Evolutionary conservation across 495 filamentous ascomycete genomes (phyloP), one percentile per base, ranked within the genome.

Genomic region (Thozetella sp.): DNA sequence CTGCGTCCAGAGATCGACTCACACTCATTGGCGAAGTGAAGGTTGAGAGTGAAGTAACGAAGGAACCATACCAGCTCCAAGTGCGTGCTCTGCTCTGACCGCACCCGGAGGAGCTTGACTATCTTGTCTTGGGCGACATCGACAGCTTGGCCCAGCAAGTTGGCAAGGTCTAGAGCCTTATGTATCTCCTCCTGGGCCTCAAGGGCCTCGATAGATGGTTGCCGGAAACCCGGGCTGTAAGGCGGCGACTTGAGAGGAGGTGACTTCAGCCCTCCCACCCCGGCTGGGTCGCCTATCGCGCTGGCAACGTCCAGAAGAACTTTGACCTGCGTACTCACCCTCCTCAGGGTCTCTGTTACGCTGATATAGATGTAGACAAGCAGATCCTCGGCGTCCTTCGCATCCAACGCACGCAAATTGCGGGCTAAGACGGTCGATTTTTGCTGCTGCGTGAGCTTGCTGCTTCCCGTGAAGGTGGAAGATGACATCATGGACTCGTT

Each of bases 251-350:
- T 81, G 45, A 74, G 66, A 25, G 80, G 76, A 22, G 80, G 82
- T 15, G 80, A 83, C 43, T 72, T 76, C 34, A 77, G 40, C 4
- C 75, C 78, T 1, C 56, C 65, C 0, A 64, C 60, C 2, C 55
- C 51, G 2, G 53, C 43, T 0, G 70, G 63, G 46, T 80, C 71
- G 30, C 81, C 80, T 45, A 94, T 78, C 10, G 88, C 88, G 67
- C 93, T 97, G 1, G 93, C 96, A 30, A 97, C 90, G 70, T 99
- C 95, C 19, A 99, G 80, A n/a, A 99, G 75, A 20, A 98, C 87
- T 72, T 99, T 99, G 22, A 93, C 90, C 66, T 99, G 95, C 2
- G 93, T 91, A 37, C 90, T 88, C 12, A 98, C 74, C 67, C 95
- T 83, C 55, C 95, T 83, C 55, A 98, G 71, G 0, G 91, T 89